These are phyloP conservation scores for Delonix regia DNA, from an alignment of 306 rosid genomes.

Conservation along the genomic window DNA sequence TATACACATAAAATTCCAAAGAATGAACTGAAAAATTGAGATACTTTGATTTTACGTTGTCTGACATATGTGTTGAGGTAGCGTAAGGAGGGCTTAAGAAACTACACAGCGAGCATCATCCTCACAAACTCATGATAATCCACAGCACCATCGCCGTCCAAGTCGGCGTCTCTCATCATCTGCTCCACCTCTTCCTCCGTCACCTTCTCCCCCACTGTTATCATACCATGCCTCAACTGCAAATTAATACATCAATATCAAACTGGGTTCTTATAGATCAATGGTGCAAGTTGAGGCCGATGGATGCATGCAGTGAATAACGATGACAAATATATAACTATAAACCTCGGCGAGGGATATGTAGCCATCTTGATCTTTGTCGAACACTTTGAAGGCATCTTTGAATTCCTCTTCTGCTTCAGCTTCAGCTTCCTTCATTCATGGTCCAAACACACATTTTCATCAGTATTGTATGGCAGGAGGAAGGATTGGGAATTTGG, in stretches of 20 bases:
- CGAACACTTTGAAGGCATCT: constrained; percentile 70
- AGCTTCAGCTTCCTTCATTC: constrained; percentile 45
- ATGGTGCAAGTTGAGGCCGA: too few relatives aligned
- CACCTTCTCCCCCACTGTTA: constrained; percentile 52
- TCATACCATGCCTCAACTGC: constrained; percentile 66
- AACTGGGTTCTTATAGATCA: too few relatives aligned
- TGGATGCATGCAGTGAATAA: too few relatives aligned
- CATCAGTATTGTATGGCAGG: too few relatives aligned
- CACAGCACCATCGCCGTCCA: constrained; percentile 73
- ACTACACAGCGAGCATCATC: constrained; percentile 59
- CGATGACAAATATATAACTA: background rate
- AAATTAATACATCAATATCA: background rate
- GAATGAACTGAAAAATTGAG: too few relatives aligned
- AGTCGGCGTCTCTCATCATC: constrained; percentile 75
- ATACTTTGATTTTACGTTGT: background rate
- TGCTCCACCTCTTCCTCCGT: constrained; percentile 64
- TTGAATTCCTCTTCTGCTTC: constrained; percentile 63
- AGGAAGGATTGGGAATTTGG: too few relatives aligned
- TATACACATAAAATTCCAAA: too few relatives aligned
- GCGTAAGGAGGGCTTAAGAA: background rate
- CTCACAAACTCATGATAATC: constrained; percentile 67
- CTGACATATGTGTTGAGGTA: too few relatives aligned
- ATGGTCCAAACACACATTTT: background rate
- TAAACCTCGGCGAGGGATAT: constrained; percentile 68
- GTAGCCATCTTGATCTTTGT: constrained; percentile 72